phyloP scores from a whole-genome alignment of 148 eudicot genomes.

The Simmondsia chinensis region DNA sequence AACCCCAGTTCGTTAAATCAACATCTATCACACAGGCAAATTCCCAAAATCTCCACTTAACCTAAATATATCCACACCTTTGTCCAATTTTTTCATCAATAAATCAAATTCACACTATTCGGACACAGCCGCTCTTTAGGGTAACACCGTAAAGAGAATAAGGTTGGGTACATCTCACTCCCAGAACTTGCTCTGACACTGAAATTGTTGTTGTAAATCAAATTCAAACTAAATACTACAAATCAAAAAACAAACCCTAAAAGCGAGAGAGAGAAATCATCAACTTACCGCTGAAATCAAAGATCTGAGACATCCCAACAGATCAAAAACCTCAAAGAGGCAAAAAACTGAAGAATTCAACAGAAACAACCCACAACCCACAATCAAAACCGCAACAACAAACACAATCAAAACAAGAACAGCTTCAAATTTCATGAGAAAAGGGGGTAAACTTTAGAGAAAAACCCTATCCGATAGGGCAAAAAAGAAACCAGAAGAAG shows the following conservation, averaged over 20 bases:
- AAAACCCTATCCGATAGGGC: constrained; percentile 44
- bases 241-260: neutral
- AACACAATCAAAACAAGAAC: constrained; percentile 10
- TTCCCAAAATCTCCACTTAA: too few species aligned
- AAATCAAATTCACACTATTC: too few species aligned
- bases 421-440: constrained; percentile 29
- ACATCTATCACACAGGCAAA: too few species aligned
- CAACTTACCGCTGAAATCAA: constrained; percentile 47
- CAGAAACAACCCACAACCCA: constrained; percentile 37
- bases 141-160: too few species aligned
- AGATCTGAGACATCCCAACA: constrained; percentile 63
- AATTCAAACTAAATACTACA: neutral
- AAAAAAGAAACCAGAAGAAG: constrained; percentile 32
- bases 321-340: constrained; percentile 39
- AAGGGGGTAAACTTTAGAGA: too few species aligned
- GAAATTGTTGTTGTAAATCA: too few species aligned
- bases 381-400: constrained; percentile 34
- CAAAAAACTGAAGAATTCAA: constrained; percentile 27
- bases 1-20: too few species aligned
- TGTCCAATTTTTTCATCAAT: too few species aligned
- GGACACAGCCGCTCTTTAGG: too few species aligned
- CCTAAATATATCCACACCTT: too few species aligned
- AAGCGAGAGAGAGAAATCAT: constrained; percentile 4
- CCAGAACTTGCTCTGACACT: too few species aligned
- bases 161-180: too few species aligned